Conservation (phyloP, 1,284 basidiomycete species). For the Trametes versicolor region DNA sequence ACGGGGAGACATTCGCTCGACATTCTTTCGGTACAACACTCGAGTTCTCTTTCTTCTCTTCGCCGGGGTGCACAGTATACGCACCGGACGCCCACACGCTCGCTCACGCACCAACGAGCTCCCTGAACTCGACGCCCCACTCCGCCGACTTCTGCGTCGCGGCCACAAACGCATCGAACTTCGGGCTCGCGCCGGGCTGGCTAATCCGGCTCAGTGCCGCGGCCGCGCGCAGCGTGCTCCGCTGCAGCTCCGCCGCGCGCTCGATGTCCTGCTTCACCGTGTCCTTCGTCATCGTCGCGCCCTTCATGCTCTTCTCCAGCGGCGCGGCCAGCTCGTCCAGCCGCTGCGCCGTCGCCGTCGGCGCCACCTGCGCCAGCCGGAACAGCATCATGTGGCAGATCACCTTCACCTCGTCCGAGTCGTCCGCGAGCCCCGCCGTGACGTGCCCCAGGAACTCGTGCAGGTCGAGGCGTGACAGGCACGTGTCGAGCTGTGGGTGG, state of each 20-base stretch:
- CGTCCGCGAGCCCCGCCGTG: slow-evolving; percentile 86
- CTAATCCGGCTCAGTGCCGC: slow-evolving; percentile 83
- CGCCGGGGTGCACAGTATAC: neutral
- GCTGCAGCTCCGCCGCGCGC: slow-evolving; percentile 90
- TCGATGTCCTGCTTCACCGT: slow-evolving; percentile 98
- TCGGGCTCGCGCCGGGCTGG: slow-evolving; percentile 67
- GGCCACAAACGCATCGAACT: slow-evolving; percentile 82
- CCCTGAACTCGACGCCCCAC: slow-evolving; percentile 76
- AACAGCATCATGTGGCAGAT: slow-evolving; percentile 96
- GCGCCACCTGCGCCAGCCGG: slow-evolving; percentile 87
- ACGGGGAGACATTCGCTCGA: neutral
- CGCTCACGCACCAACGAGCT: slow-evolving; percentile 52
- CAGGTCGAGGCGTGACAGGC: slow-evolving; percentile 86
- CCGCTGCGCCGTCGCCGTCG: slow-evolving; percentile 82
- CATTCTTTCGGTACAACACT: slow-evolving; percentile 1
- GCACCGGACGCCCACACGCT: neutral
- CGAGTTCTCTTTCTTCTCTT: neutral
- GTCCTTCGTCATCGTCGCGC: slow-evolving; percentile 89
- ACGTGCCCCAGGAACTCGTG: slow-evolving; percentile 87
- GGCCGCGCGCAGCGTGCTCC: slow-evolving; percentile 87
- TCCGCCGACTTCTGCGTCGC: slow-evolving; percentile 68
- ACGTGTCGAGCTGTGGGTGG: slow-evolving; percentile 81
- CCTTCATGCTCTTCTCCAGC: slow-evolving; percentile 92
- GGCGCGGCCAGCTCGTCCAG: slow-evolving; percentile 88
- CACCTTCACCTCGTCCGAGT: slow-evolving; percentile 97